A percentile compares a stretch with the other conserved stretches of the same genome.
These are phyloP conservation scores for Blastobotrys illinoisensis DNA, from an alignment of 1,139 yeast species.

Conservation along the genomic window DNA sequence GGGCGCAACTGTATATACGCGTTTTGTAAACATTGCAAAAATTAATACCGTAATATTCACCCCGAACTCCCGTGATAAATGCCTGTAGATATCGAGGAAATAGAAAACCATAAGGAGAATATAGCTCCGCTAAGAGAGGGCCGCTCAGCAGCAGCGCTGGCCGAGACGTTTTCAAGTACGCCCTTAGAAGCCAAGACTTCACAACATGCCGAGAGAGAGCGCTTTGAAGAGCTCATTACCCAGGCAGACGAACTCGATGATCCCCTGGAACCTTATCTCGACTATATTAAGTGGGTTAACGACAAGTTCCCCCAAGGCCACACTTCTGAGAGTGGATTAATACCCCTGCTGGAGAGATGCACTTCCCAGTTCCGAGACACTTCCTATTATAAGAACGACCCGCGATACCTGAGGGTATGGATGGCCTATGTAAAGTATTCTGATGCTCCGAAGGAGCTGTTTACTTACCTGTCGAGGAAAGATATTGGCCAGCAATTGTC, in stretches of 20 bases:
- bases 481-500: constrained; percentile 68
- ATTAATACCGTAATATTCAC: not conserved
- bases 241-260: constrained; percentile 63
- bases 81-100: constrained; percentile 39
- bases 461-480: constrained; percentile 65
- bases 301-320: constrained; percentile 64
- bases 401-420: constrained; percentile 78
- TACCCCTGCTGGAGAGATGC: constrained; percentile 64
- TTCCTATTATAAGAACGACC: constrained; percentile 68
- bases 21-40: not conserved
- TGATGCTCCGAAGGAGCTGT: constrained; percentile 68
- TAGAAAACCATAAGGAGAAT: constrained; percentile 78
- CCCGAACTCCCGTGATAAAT: not conserved
- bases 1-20: not conserved
- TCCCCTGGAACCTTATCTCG: constrained; percentile 68
- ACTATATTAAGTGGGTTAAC: constrained; percentile 69
- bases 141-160: constrained; percentile 58
- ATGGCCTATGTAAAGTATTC: constrained; percentile 63
- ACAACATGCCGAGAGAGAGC: constrained; percentile 20
- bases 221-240: constrained; percentile 42
- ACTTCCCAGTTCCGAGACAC: constrained; percentile 65
- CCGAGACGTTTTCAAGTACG: constrained; percentile 37
- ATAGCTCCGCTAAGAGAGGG: constrained; percentile 67
- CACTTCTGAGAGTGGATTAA: constrained; percentile 60
- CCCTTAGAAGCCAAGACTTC: constrained; percentile 16